These are phyloP conservation scores for Aegilops longissima DNA, from an alignment of 176 grass and related monocot genomes.

Conservation along the genomic window DNA sequence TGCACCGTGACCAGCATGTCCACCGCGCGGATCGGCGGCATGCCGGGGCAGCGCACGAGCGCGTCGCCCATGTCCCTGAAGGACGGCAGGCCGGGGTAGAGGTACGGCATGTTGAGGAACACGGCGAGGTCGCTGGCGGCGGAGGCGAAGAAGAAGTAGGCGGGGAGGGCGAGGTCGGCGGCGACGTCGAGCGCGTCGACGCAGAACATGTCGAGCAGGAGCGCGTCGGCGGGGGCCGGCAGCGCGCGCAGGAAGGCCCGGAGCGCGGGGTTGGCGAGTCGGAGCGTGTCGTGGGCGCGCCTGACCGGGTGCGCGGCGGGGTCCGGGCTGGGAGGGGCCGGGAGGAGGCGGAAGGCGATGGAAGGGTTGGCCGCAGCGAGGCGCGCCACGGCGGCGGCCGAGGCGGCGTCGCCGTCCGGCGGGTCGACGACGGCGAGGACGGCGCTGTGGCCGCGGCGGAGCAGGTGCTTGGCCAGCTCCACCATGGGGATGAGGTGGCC, in stretches of 20 bases:
- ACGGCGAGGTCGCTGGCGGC: constrained; percentile 27
- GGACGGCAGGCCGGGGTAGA: background rate
- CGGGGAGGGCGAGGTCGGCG: constrained; percentile 6
- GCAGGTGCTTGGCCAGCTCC: constrained; percentile 58
- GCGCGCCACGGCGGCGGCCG: constrained; percentile 12
- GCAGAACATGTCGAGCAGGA: constrained; percentile 50
- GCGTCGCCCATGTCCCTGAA: constrained; percentile 51
- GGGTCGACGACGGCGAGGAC: constrained; percentile 40
- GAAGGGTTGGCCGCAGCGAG: constrained; percentile 14
- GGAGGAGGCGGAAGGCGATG: constrained; percentile 27
- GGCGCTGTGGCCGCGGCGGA: constrained; percentile 29
- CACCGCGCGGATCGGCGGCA: constrained; percentile 35
- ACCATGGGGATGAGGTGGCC: constrained; percentile 63
- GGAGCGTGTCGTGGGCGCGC: background rate
- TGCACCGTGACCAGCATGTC: constrained; percentile 4
- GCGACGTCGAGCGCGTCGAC: constrained; percentile 39
- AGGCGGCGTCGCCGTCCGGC: constrained; percentile 26
- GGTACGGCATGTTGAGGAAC: constrained; percentile 4
- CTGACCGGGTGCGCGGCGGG: background rate
- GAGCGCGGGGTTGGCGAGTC: constrained; percentile 7
- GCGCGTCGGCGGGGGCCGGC: background rate
- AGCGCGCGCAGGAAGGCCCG: background rate
- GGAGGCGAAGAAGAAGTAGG: constrained; percentile 35
- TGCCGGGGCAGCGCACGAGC: constrained; percentile 33
- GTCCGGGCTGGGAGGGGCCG: background rate